A percentile compares a stretch with the other conserved stretches of the same genome.
Conservation (phyloP, 805 yeast genomes). For the Myxozyma mucilagina region DNA sequence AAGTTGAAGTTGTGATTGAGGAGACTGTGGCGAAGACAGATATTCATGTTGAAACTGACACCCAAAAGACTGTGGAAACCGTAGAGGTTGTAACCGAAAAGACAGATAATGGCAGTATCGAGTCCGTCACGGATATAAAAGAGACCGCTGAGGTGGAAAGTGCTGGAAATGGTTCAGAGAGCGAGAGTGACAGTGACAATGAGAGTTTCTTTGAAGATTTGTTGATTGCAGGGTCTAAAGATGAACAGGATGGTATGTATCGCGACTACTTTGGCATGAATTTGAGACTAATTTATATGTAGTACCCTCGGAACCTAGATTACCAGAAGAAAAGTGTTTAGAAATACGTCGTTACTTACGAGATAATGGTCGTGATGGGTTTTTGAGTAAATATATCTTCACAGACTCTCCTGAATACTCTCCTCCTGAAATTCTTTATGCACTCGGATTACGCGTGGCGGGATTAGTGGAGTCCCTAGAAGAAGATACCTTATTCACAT, state of each 20-base stretch:
- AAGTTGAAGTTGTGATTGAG: too few species aligned
- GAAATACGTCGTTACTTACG: conserved; percentile 16
- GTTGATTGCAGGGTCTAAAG: background rate
- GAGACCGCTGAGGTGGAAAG: background rate
- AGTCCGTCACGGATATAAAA: too few species aligned
- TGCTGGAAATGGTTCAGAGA: background rate
- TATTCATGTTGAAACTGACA: too few species aligned
- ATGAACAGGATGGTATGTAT: too few species aligned
- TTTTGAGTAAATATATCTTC: conserved; percentile 12
- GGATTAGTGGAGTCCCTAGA: conserved; percentile 41
- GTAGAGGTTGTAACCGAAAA: too few species aligned
- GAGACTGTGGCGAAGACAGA: too few species aligned
- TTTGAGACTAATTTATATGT: background rate
- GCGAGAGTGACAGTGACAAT: background rate
- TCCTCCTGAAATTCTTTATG: conserved; percentile 32
- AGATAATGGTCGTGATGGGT: conserved; percentile 14
- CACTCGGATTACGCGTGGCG: conserved; percentile 21
- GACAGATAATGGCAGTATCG: too few species aligned
- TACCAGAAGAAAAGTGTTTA: conserved; percentile 1
- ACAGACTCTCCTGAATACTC: background rate
- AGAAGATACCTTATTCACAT: conserved; percentile 44
- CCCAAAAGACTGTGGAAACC: too few species aligned
- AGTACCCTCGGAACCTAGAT: background rate
- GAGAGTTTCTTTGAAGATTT: conserved; percentile 4
- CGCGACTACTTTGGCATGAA: too few species aligned